phyloP scores from a whole-genome alignment of 2,329 filamentous ascomycete genomes.

The Daldinia sp. region DNA sequence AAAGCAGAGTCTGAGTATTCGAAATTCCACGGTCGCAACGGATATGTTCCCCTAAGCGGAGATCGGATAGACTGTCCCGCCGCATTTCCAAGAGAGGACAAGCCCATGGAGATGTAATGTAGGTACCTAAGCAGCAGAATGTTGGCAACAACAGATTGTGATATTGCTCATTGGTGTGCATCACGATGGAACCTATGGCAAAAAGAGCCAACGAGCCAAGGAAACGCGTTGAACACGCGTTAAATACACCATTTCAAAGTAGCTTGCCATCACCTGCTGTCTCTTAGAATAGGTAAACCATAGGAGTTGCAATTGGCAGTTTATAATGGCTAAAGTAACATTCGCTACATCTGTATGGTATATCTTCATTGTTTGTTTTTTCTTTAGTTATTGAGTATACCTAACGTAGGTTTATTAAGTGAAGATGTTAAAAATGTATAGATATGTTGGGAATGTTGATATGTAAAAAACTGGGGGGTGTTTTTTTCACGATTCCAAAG shows the following conservation, averaged over 20 bases:
- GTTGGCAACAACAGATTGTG: conserved; percentile 25
- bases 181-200: conserved; percentile 19
- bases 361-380: too few relatives aligned
- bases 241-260: conserved; percentile 13
- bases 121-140: conserved; percentile 10
- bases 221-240: conserved; percentile 28
- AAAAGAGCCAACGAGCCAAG: conserved; percentile 23
- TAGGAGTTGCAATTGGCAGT: not conserved
- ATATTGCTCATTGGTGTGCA: conserved; percentile 25
- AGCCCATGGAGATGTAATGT: conserved; percentile 5
- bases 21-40: conserved; percentile 18
- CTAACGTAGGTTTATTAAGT: not conserved
- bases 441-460: not conserved
- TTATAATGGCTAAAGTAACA: not conserved
- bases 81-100: conserved; percentile 27
- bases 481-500: not conserved
- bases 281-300: not conserved
- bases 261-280: conserved; percentile 7
- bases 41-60: conserved; percentile 20
- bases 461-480: too few relatives aligned
- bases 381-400: not conserved
- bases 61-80: conserved; percentile 32
- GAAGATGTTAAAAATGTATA: not conserved
- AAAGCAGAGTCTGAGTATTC: not conserved
- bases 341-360: not conserved